Base-by-base conservation (phyloP, 129 eudicot species). In the Dittrichia graveolens region DNA sequence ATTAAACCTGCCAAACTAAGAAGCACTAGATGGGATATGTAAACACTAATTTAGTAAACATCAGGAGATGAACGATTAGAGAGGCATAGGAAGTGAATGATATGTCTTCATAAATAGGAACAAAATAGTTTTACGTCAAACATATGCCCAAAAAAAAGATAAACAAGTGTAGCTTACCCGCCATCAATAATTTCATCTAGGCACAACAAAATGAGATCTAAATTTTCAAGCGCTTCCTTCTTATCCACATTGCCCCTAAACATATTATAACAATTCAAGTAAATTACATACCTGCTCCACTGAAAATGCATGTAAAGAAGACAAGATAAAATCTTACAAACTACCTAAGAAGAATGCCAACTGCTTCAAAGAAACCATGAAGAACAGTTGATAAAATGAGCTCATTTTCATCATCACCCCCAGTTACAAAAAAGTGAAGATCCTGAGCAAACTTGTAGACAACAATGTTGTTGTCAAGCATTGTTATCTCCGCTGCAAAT, bases 141-240 rank as follows among this genome's bases (percentile, higher is more conserved):
- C 31, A 24, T 24, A 24, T 24, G 31, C 31, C 31, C 1, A 24
- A 24, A 24, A 24, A 24, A 24, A 24, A 24, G 31, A 24, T 24
- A 24, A 24, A 24, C 31, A 24, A 24, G 31, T 42, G 38, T 52
- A 50, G 58, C 82, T 15, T 83, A 92, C 98, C 98, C 96, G 66
- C 96, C 95, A 81, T 93, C 96, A 78, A 93, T 78, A 78, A 93
- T 87, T 80, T 93, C 96, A 80, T 89, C 98, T 67, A 93, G 85
- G 78, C 98, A 93, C 44, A 93, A 69, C 53, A 89, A 86, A 66
- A 93, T 87, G 72, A 89, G 90, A 71, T 89, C 96, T 76, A 93
- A 74, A 71, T 93, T 93, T 67, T 89, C 98, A 48, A 93, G 96
- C 57, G 98, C 96, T 75, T 87, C 98, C 77, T 69, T 83, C 79